Base-by-base conservation (phyloP, 805 yeast genomes). In the Candida stauntonica region DNA sequence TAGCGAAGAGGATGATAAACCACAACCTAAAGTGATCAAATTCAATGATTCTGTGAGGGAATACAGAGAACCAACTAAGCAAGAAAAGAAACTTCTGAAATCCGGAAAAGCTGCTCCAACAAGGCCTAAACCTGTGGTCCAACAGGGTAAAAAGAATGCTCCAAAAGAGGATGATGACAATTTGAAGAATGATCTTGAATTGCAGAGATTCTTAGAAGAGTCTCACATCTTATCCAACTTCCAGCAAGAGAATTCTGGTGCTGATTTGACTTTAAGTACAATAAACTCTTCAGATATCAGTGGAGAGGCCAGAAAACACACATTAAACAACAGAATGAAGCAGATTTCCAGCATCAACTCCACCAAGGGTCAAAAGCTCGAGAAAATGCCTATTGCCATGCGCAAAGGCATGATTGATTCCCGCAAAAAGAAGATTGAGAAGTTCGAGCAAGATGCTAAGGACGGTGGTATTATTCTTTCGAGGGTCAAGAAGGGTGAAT, bases 401-500 rank as follows among this genome's bases (percentile, higher is more conserved):
- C 73, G 97, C 39, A 85, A 84, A 55, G 96, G 96, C 3, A 83
- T 89, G 81, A 66, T 86, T 18, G 63, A 68, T 26, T 71, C 79
- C 31, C 73, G 80, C 32, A 61, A 72, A 26, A 58, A 63, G 16
- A 73, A 77, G 46, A 73, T 77, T 15, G 57, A 64, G 17, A 73
- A 73, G 51, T 76, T 69, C 53, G 95, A 86, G 57, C 66, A 70
- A 36, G 88, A 86, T 35, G 97, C 99, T 7, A 73, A 68, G 45
- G 91, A 91, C 15, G 95, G 94, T 5, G 98, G 98, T 12, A 85
- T 91, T 39, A 73, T 93, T n/a, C 65, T 91, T 30, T 78, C 95
- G 4, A 79, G 74, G 52, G 78, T 72, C 19, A 71, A 69, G 50
- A 81, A 79, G 61, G 89, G 87, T 6, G 76, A 81, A 45, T 66